Percentiles rank a stretch among this genome's conserved stretches.
These are phyloP conservation scores for Coprinellus aureogranulatus DNA, from an alignment of 768 basidiomycete species.

Conservation along the genomic window DNA sequence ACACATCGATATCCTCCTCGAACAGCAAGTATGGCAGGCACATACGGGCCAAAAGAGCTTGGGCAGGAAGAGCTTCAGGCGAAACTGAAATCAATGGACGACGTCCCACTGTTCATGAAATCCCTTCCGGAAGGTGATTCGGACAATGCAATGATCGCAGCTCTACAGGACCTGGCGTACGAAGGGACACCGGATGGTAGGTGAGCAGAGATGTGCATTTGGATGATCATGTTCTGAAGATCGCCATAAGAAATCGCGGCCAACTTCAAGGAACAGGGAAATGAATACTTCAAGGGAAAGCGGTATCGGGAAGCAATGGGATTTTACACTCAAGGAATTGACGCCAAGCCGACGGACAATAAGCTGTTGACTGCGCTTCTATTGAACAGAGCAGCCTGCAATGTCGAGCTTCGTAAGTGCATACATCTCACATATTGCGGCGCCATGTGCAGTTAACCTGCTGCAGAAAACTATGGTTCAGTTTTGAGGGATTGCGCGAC, in stretches of 20 bases:
- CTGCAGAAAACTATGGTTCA: conserved; percentile 80
- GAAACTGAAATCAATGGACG: conserved; percentile 50
- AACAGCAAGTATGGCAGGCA: conserved; percentile 18
- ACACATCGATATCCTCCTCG: too few relatives aligned
- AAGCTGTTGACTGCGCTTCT: conserved; percentile 63
- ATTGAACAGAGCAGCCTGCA: conserved; percentile 91
- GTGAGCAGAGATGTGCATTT: conserved; percentile 32
- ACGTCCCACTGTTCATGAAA: conserved; percentile 90
- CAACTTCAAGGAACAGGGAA: conserved; percentile 94
- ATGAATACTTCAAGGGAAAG: conserved; percentile 88
- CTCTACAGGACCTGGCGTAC: conserved; percentile 79
- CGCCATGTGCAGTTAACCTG: background rate
- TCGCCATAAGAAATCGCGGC: conserved; percentile 64
- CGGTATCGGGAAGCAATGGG: conserved; percentile 82
- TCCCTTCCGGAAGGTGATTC: conserved; percentile 69
- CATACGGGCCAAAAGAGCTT: conserved; percentile 30
- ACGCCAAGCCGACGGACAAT: conserved; percentile 71
- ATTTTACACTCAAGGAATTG: conserved; percentile 89
- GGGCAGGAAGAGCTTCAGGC: conserved; percentile 29
- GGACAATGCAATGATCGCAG: conserved; percentile 69
- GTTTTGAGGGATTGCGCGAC: conserved; percentile 83
- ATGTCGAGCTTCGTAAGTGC: conserved; percentile 78
- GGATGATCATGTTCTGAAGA: background rate
- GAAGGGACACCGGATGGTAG: conserved; percentile 93
- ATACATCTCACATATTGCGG: conserved; percentile 4